These are phyloP conservation scores for Scleroderma citrinum DNA, from an alignment of 768 basidiomycete species.

Conservation along the genomic window DNA sequence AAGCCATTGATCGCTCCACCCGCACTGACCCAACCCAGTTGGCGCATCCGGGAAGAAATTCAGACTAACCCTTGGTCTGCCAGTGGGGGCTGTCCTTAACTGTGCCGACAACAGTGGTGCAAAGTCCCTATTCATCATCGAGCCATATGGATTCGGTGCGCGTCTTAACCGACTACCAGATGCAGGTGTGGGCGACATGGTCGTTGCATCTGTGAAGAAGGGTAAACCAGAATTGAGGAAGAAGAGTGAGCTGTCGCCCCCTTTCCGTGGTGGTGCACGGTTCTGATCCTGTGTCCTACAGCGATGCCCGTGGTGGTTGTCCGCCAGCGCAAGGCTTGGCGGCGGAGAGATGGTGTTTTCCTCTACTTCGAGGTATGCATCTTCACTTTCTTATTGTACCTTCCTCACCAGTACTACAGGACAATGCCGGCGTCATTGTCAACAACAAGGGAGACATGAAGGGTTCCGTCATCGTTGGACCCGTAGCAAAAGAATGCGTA, in stretches of 20 bases:
- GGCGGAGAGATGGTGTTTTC: constrained; percentile 96
- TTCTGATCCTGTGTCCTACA: constrained; percentile 27
- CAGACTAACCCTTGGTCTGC: constrained; percentile 91
- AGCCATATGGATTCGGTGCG: constrained; percentile 93
- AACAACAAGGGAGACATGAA: constrained; percentile 99
- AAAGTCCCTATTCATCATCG: constrained; percentile 92
- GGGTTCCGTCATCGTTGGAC: constrained; percentile 93
- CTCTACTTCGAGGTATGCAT: constrained; percentile 86
- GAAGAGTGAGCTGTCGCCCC: constrained; percentile 61
- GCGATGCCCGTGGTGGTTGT: constrained; percentile 97
- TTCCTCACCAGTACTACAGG: constrained; percentile 34
- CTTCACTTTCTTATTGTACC: neutral
- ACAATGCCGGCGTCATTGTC: constrained; percentile 95
- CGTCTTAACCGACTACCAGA: constrained; percentile 97
- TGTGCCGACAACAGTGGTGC: constrained; percentile 99
- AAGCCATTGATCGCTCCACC: neutral
- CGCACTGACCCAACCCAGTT: constrained; percentile 25
- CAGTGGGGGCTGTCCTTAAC: constrained; percentile 90
- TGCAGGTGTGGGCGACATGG: constrained; percentile 92
- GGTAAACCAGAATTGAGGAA: constrained; percentile 99
- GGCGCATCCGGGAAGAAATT: constrained; percentile 90
- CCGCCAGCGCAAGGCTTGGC: constrained; percentile 98
- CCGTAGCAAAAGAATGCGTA: constrained; percentile 99
- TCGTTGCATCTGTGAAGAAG: constrained; percentile 97
- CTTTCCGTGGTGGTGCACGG: constrained; percentile 26